These are phyloP conservation scores for Millerozyma miso DNA, from an alignment of 805 yeast species.

Conservation along the genomic window DNA sequence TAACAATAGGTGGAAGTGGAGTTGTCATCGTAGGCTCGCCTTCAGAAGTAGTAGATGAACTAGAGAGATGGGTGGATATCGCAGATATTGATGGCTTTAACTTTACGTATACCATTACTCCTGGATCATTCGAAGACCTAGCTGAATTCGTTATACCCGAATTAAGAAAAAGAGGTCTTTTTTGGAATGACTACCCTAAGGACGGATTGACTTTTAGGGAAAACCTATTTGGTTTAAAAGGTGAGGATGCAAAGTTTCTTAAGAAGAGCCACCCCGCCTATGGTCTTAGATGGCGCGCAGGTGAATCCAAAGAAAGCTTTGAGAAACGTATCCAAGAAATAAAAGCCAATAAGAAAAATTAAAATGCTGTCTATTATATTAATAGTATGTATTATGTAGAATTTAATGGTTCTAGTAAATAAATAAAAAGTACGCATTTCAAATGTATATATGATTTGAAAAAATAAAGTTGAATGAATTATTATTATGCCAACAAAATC, in stretches of 20 bases:
- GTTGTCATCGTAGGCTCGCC: slow-evolving; percentile 32
- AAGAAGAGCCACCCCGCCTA: slow-evolving; percentile 16
- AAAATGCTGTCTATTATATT: too few relatives aligned
- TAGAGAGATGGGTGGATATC: slow-evolving; percentile 34
- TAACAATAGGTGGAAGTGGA: slow-evolving; percentile 28
- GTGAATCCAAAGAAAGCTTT: slow-evolving; percentile 22
- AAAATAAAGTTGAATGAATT: too few relatives aligned
- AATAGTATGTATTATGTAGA: too few relatives aligned
- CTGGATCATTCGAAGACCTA: slow-evolving; percentile 34
- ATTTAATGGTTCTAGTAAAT: too few relatives aligned
- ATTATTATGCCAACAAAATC: too few relatives aligned
- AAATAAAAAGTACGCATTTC: too few relatives aligned
- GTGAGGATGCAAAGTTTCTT: slow-evolving; percentile 14
- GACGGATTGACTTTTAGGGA: slow-evolving; percentile 35
- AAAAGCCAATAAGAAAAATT: not conserved
- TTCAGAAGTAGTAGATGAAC: slow-evolving; percentile 34
- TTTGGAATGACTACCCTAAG: slow-evolving; percentile 32
- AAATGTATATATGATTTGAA: too few relatives aligned
- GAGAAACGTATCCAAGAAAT: slow-evolving; percentile 9
- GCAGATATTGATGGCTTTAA: slow-evolving; percentile 43
- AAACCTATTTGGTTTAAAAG: slow-evolving; percentile 25
- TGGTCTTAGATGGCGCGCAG: slow-evolving; percentile 22
- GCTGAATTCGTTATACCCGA: slow-evolving; percentile 35
- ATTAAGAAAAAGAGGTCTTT: slow-evolving; percentile 28
- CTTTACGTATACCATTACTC: slow-evolving; percentile 32